Conservation (phyloP, 2,329 filamentous ascomycete genomes). For the Zarea fungicola region DNA sequence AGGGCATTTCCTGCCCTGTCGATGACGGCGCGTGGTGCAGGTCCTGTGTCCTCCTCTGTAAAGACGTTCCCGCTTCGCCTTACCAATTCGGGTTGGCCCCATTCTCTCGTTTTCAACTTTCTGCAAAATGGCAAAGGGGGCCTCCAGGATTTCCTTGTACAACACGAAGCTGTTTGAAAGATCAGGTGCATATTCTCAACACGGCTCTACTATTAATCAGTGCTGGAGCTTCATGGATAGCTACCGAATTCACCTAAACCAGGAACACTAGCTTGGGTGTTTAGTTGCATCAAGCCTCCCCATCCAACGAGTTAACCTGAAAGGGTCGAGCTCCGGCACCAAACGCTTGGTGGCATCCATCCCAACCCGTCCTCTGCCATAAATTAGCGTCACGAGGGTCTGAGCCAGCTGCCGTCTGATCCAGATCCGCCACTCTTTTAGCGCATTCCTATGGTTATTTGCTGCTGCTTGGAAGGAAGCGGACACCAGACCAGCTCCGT, state of each 20-base stretch:
- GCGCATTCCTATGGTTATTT: not conserved
- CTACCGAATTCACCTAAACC: not conserved
- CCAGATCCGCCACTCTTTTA: constrained; percentile 13
- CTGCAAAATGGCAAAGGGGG: too few relatives aligned
- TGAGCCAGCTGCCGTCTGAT: constrained; percentile 3
- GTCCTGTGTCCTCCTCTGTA: not conserved
- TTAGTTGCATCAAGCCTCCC: not conserved
- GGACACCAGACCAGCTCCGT: constrained; percentile 8
- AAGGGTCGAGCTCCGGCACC: constrained; percentile 10
- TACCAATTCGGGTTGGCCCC: not conserved
- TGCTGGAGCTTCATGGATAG: not conserved
- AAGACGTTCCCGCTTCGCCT: not conserved
- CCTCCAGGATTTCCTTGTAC: too few relatives aligned
- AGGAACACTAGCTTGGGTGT: not conserved
- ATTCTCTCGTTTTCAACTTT: too few relatives aligned
- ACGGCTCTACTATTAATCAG: not conserved
- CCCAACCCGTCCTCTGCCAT: constrained; percentile 1
- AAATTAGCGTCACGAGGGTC: constrained; percentile 11
- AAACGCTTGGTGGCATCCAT: not conserved
- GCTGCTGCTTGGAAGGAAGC: not conserved
- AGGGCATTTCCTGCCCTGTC: too few relatives aligned
- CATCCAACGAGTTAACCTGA: constrained; percentile 3
- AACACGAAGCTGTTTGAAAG: too few relatives aligned
- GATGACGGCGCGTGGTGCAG: too few relatives aligned
- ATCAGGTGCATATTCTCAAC: too few relatives aligned